These are phyloP conservation scores for Calendula officinalis DNA, from an alignment of 129 eudicot genomes.

Conservation along the genomic window DNA sequence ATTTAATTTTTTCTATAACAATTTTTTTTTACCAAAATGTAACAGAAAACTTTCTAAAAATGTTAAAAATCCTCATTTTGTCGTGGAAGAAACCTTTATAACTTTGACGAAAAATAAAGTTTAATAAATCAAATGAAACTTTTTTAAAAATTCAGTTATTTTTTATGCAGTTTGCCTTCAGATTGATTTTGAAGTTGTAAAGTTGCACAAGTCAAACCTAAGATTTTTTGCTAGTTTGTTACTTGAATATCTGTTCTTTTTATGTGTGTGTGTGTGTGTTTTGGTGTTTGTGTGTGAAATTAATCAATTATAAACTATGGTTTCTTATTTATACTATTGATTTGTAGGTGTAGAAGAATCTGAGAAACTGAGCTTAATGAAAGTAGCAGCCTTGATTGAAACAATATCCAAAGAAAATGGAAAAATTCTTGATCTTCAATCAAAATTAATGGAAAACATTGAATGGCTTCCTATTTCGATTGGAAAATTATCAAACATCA, in stretches of 20 bases:
- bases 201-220: slow-evolving; percentile 14
- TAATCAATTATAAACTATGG: background rate
- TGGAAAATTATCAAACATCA: slow-evolving; percentile 61
- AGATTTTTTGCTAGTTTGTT: background rate
- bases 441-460: slow-evolving; percentile 64
- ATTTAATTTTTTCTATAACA: too few relatives aligned
- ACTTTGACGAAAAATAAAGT: background rate
- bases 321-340: slow-evolving; percentile 8
- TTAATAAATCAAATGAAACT: too few relatives aligned
- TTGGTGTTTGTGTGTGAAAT: slow-evolving; percentile 20
- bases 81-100: too few relatives aligned
- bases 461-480: slow-evolving; percentile 80
- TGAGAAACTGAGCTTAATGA: slow-evolving; percentile 63
- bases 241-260: background rate
- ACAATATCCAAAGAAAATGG: slow-evolving; percentile 47
- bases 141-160: too few relatives aligned
- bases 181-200: slow-evolving; percentile 1
- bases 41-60: too few relatives aligned
- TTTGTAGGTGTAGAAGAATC: slow-evolving; percentile 38
- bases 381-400: slow-evolving; percentile 83
- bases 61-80: too few relatives aligned
- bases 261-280: background rate
- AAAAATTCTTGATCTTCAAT: slow-evolving; percentile 60
- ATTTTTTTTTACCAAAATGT: too few relatives aligned
- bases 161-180: too few relatives aligned